Base-by-base conservation (phyloP, 495 filamentous ascomycete species). In the Xylaria longipes region DNA sequence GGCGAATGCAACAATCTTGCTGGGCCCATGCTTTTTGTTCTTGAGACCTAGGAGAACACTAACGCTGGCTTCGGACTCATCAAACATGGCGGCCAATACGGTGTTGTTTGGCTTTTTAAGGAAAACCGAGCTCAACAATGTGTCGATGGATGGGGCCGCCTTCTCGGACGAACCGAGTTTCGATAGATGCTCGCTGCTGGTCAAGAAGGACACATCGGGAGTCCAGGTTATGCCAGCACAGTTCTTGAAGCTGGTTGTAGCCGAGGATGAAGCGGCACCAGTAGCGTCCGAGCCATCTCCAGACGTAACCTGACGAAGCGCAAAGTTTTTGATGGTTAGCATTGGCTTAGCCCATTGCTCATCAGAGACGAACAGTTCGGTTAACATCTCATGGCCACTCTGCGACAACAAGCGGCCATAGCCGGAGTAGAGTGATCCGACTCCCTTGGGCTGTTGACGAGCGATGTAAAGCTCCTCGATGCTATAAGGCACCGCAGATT, bases 401-500 rank as follows among this genome's bases (percentile, higher is more conserved):
- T 56, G 52, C 12, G 52, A 56, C 52, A 56, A 12, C 52, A 56
- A 56, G 27, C 52, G 52, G 25, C 52, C 52, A 31, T 56, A 56
- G 52, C 52, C 52, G 25, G 52, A 56, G 25, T 56, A 56, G 25
- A 56, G 52, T 31, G 22, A 8, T 29, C 52, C 52, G 2, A 25
- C 25, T 56, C 52, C 52, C 27, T 56, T 4, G 25, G 52, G 52
- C 25, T 56, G 52, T 14, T 56, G 9, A 56, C 11, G 25, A 12
- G 52, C 52, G 25, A 56, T 27, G 25, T 56, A 69, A 14, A 69
- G 35, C 50, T 60, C 27, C 2, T 41, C 29, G 15, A 69, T 39
- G 29, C 66, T 54, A 35, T 58, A 69, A n/a, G 66, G 66, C n/a
- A 69, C 66, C 8, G 52, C 66, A 31, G 52, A 31, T 17, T 56